Percentiles rank a stretch among this genome's conserved stretches.
These are phyloP conservation scores for Byssoonygena ceratinophila DNA, from an alignment of 2,329 filamentous ascomycete species.

Conservation along the genomic window DNA sequence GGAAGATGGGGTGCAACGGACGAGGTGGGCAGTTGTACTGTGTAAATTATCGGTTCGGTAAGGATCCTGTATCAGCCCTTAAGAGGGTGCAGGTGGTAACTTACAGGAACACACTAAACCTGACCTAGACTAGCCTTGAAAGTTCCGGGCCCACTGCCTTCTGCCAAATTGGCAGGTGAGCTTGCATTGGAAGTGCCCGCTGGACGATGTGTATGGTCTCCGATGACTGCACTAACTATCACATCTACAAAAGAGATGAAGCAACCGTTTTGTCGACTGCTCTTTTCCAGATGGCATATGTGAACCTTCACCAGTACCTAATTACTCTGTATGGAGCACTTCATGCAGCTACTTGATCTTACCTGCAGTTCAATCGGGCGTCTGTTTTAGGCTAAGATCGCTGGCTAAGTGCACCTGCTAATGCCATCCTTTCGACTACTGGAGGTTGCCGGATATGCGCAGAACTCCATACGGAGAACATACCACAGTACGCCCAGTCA, in stretches of 20 bases:
- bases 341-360: not conserved
- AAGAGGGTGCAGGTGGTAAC: not conserved
- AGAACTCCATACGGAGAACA: too few species aligned
- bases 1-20: conserved; percentile 3
- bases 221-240: too few species aligned
- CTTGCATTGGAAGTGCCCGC: not conserved
- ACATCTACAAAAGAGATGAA: not conserved
- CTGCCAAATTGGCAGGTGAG: not conserved
- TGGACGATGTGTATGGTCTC: too few species aligned
- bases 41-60: conserved; percentile 7
- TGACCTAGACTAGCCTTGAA: not conserved
- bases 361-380: not conserved
- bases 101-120: not conserved
- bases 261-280: too few species aligned
- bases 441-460: not conserved
- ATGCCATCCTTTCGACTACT: not conserved
- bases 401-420: not conserved
- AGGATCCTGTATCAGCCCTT: not conserved
- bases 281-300: too few species aligned
- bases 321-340: too few species aligned
- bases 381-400: conserved; percentile 1
- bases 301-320: too few species aligned
- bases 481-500: not conserved
- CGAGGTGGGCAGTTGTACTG: conserved; percentile 6
- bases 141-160: not conserved